Evolutionary conservation across 1,284 basidiomycete species (phyloP).

Genomic region (Sporisorium scitamineum): DNA sequence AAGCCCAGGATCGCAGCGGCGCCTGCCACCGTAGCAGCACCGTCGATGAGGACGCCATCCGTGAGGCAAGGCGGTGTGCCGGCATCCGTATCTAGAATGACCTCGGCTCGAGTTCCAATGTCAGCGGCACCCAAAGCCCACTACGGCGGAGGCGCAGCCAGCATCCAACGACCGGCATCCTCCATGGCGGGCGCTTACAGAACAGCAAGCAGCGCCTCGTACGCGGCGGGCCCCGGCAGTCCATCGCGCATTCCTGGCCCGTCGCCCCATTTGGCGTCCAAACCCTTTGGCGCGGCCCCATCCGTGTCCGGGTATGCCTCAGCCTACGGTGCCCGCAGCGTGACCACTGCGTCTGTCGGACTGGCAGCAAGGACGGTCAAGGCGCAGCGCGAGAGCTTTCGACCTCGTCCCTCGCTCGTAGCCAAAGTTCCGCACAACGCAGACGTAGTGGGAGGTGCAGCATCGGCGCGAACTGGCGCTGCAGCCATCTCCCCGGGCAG

Average conservation of each 20-base stretch:
- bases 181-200: slow-evolving; percentile 35
- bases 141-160: slow-evolving; percentile 18
- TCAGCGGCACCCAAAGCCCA: slow-evolving; percentile 28
- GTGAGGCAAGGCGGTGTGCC: slow-evolving; percentile 20
- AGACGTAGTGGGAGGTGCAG: slow-evolving; percentile 23
- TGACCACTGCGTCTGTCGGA: slow-evolving; percentile 24
- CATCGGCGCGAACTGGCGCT: background rate
- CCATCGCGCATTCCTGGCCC: slow-evolving; percentile 48
- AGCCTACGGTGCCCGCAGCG: slow-evolving; percentile 25
- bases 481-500: slow-evolving; percentile 37
- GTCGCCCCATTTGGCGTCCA: slow-evolving; percentile 13
- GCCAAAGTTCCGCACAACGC: slow-evolving; percentile 36
- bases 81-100: slow-evolving; percentile 26
- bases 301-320: slow-evolving; percentile 18
- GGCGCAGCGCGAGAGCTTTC: slow-evolving; percentile 44
- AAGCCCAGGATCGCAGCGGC: slow-evolving; percentile 39
- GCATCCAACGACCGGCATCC: slow-evolving; percentile 28
- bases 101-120: slow-evolving; percentile 37
- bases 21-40: slow-evolving; percentile 29
- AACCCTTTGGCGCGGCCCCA: slow-evolving; percentile 21
- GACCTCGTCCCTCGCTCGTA: slow-evolving; percentile 46
- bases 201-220: slow-evolving; percentile 35
- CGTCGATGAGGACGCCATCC: slow-evolving; percentile 19
- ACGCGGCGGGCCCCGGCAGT: slow-evolving; percentile 31
- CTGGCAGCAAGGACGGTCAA: slow-evolving; percentile 26